Evolutionary conservation across 768 basidiomycete genomes (phyloP).

Genomic region (Scleroderma citrinum): DNA sequence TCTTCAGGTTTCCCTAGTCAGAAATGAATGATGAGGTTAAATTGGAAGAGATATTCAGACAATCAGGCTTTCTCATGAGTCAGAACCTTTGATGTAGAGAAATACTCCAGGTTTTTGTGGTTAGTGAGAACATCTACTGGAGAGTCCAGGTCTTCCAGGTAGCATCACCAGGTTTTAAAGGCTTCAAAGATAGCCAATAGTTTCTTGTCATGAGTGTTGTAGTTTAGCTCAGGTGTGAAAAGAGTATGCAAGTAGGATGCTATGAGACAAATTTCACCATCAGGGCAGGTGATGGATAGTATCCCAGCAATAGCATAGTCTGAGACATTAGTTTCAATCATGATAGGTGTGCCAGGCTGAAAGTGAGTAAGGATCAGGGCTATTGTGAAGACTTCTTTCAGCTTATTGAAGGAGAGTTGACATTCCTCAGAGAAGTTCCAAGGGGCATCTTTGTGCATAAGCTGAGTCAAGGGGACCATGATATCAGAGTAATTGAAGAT

Average conservation of each 20-base stretch:
- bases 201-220: constrained; percentile 31
- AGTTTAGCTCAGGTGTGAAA: constrained; percentile 32
- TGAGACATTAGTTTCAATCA: neutral
- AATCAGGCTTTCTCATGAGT: constrained; percentile 20
- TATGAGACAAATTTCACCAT: constrained; percentile 22
- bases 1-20: constrained; percentile 10
- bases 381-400: neutral
- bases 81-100: constrained; percentile 15
- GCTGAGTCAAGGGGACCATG: constrained; percentile 22
- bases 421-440: neutral
- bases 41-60: constrained; percentile 34
- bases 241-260: constrained; percentile 25
- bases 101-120: constrained; percentile 16
- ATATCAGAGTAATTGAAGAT: constrained; percentile 31
- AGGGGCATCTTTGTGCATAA: constrained; percentile 20
- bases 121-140: constrained; percentile 16
- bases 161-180: neutral
- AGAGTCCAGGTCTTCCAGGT: constrained; percentile 1
- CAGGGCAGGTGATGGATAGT: neutral
- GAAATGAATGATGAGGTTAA: constrained; percentile 9
- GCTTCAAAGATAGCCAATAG: neutral
- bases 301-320: neutral
- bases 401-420: constrained; percentile 21
- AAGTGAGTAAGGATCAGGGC: neutral
- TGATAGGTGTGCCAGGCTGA: neutral